Evolutionary conservation across 2,329 filamentous ascomycete genomes (phyloP), one percentile per base, ranked within the genome.

Genomic region (Ceratocystis eucalypticola): DNA sequence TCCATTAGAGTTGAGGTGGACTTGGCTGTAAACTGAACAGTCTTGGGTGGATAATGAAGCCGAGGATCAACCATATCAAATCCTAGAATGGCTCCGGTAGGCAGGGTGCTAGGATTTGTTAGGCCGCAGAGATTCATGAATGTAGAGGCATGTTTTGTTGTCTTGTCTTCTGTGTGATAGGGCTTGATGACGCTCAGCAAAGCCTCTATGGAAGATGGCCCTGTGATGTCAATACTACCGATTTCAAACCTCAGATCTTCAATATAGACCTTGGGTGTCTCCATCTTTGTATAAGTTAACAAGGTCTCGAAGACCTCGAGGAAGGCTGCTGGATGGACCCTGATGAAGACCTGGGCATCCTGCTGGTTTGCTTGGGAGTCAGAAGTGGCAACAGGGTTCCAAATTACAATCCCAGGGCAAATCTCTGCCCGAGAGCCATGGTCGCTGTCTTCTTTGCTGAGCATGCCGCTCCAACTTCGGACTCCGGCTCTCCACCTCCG

Each of bases 291-390:
- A 1, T 85, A 74, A 1, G 78, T 77, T 17, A 85, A 71, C 1
- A 91, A 74, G 68, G 87, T 80, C 25, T 84, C 78, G 78, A 89
- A 91, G 0, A 87, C 74, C 70, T 88, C 82, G 1, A 85, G 75
- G 71, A 91, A 93, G 5, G 88, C 87, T 22, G 91, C 87, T 1
- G 94, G 94, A 73, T 97, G 93, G 1, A 93, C 77, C 65, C 92
- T 82, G 64, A 96, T 75, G 66, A 93, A 84, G 0, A 89, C 73
- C 17, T 81, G 78, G 3, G 37, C 46, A 6, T 68, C 64, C 25
- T 48, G 44, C 12, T 55, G 61, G 22, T 50, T 46, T 46, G 48
- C 25, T 25, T 25, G 33, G 10, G 63, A 50, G 5, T 63, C 37
- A n/a, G 30, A 8, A n/a, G 20, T 33, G 22, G 57, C 37, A 22